These are phyloP conservation scores for Ilyonectria mors-panacis DNA, from an alignment of 2,329 filamentous ascomycete species.

Conservation along the genomic window DNA sequence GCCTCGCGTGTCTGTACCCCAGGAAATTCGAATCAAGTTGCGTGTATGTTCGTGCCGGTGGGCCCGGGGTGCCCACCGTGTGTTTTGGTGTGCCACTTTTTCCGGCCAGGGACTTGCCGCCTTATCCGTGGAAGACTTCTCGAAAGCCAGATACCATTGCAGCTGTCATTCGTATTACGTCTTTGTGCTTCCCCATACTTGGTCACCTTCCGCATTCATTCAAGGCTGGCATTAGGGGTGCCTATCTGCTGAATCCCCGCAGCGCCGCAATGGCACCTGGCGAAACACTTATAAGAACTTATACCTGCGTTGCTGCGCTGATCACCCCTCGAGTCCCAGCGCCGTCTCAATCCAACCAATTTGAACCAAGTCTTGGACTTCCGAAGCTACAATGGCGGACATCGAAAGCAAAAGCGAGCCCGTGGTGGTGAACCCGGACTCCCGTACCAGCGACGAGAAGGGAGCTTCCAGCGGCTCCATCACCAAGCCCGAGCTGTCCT, in stretches of 20 bases:
- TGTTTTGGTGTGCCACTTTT: constrained; percentile 24
- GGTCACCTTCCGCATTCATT: constrained; percentile 28
- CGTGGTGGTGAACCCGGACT: constrained; percentile 29
- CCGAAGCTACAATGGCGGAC: constrained; percentile 38
- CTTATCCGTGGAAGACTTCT: constrained; percentile 30
- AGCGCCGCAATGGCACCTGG: background rate
- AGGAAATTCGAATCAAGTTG: constrained; percentile 6
- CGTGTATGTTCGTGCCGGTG: background rate
- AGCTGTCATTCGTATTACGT: constrained; percentile 29
- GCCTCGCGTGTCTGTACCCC: constrained; percentile 19
- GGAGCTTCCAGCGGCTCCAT: constrained; percentile 21
- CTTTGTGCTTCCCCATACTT: constrained; percentile 18
- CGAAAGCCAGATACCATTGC: constrained; percentile 9
- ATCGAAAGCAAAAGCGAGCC: constrained; percentile 36
- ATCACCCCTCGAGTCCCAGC: background rate
- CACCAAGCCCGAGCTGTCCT: constrained; percentile 31
- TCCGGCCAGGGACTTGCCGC: constrained; percentile 21
- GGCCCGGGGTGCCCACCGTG: background rate
- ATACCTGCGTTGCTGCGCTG: constrained; percentile 16
- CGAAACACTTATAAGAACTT: background rate
- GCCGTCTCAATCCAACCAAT: background rate
- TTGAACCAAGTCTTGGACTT: background rate
- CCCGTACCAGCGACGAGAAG: constrained; percentile 41
- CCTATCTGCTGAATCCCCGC: constrained; percentile 6
- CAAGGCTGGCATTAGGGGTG: constrained; percentile 12